These are phyloP conservation scores for Monocercomonoides exilis DNA, from an alignment of 78 protist species.

Conservation along the genomic window DNA sequence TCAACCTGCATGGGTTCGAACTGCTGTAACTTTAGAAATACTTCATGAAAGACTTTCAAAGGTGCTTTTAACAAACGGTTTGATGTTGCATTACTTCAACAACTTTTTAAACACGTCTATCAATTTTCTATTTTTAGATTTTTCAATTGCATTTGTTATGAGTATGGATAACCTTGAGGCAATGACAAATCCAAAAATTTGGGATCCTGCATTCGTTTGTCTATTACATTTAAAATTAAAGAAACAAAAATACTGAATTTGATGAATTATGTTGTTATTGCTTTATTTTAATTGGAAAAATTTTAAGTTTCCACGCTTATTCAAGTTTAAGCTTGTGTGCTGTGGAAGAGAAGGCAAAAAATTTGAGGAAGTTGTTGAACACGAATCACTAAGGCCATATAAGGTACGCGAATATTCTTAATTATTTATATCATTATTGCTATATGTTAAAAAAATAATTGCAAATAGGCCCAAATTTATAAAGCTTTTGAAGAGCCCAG, in stretches of 20 bases:
- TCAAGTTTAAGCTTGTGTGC: not conserved
- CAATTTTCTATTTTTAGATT: not conserved
- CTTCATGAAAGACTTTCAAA: not conserved
- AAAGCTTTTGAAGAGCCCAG: not conserved
- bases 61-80: not conserved
- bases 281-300: too few relatives aligned
- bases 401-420: not conserved
- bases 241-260: too few relatives aligned
- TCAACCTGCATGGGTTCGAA: not conserved
- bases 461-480: not conserved
- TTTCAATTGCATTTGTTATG: not conserved
- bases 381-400: not conserved
- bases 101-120: not conserved
- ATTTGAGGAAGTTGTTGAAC: not conserved
- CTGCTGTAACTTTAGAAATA: not conserved
- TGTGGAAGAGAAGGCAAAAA: not conserved
- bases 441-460: too few relatives aligned
- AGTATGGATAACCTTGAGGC: not conserved
- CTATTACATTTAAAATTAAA: not conserved
- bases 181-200: not conserved
- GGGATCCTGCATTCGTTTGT: not conserved
- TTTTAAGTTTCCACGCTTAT: not conserved
- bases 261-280: too few relatives aligned
- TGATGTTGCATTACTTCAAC: too few relatives aligned
- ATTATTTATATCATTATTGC: not conserved